These are phyloP conservation scores for Cephalotrichum gorgonifer DNA, from an alignment of 2,329 filamentous ascomycete genomes.

Conservation along the genomic window DNA sequence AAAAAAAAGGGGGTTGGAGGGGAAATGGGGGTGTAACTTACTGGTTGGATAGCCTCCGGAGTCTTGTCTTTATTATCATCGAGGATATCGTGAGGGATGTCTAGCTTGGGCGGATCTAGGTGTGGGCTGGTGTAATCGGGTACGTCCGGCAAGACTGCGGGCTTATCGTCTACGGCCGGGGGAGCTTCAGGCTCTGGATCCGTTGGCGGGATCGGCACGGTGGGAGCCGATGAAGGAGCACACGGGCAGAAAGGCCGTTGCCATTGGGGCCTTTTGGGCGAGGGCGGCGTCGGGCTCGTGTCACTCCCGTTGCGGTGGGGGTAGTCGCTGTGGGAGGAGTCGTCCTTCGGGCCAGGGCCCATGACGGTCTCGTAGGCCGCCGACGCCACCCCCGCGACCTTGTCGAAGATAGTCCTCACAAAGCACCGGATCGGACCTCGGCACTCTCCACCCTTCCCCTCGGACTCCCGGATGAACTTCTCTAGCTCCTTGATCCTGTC, in stretches of 20 bases:
- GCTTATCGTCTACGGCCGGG: neutral
- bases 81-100: neutral
- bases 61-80: neutral
- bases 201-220: constrained; percentile 1
- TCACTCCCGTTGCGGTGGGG: neutral
- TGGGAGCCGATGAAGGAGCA: neutral
- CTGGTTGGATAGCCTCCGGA: neutral
- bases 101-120: neutral
- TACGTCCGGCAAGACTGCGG: neutral
- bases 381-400: neutral
- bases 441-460: constrained; percentile 20
- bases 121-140: neutral
- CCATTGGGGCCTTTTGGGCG: neutral
- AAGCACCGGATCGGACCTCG: constrained; percentile 6
- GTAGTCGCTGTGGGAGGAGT: neutral
- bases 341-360: neutral
- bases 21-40: neutral
- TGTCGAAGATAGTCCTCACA: neutral
- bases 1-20: no score
- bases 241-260: constrained; percentile 4
- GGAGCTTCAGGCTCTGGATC: neutral
- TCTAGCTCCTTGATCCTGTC: constrained; percentile 21
- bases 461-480: constrained; percentile 29
- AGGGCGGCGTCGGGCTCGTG: neutral
- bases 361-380: constrained; percentile 2